These are phyloP conservation scores for Pseudocercospora macadamiae DNA, from an alignment of 2,329 filamentous ascomycete genomes.

Conservation along the genomic window DNA sequence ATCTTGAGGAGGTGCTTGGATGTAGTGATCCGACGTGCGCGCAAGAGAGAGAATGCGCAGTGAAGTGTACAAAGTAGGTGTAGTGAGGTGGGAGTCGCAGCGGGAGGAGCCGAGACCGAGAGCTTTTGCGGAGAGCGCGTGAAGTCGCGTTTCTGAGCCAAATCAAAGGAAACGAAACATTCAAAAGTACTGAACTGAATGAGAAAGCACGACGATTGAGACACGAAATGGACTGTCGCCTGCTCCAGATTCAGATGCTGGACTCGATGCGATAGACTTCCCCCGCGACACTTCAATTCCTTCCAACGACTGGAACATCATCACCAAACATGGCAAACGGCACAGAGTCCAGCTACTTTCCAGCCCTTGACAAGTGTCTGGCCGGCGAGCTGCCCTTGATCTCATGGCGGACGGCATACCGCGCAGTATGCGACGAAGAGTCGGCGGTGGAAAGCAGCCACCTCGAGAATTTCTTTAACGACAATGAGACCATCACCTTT, in stretches of 20 bases:
- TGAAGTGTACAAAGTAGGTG: not conserved
- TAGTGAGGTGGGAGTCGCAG: not conserved
- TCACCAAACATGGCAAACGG: constrained; percentile 18
- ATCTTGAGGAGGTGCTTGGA: constrained; percentile 23
- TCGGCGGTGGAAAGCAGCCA: constrained; percentile 53
- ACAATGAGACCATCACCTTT: constrained; percentile 68
- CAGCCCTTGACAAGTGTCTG: constrained; percentile 82
- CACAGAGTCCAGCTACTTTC: constrained; percentile 63
- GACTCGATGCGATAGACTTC: not conserved
- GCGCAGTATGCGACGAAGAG: constrained; percentile 57
- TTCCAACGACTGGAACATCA: not conserved
- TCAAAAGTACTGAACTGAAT: not conserved
- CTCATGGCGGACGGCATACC: constrained; percentile 63
- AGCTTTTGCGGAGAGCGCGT: not conserved
- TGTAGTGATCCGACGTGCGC: not conserved
- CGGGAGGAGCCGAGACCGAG: not conserved
- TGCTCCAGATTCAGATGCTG: not conserved
- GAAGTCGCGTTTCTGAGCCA: not conserved
- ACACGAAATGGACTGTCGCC: not conserved
- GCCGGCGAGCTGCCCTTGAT: constrained; percentile 78
- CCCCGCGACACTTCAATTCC: not conserved
- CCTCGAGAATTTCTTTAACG: constrained; percentile 70
- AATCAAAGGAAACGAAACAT: not conserved
- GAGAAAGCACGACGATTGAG: not conserved
- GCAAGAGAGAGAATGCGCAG: too few relatives aligned